A percentile compares a stretch with the other conserved stretches of the same genome.
These are phyloP conservation scores for Phyllosticta citriasiana DNA, from an alignment of 2,329 filamentous ascomycete genomes.

Conservation along the genomic window DNA sequence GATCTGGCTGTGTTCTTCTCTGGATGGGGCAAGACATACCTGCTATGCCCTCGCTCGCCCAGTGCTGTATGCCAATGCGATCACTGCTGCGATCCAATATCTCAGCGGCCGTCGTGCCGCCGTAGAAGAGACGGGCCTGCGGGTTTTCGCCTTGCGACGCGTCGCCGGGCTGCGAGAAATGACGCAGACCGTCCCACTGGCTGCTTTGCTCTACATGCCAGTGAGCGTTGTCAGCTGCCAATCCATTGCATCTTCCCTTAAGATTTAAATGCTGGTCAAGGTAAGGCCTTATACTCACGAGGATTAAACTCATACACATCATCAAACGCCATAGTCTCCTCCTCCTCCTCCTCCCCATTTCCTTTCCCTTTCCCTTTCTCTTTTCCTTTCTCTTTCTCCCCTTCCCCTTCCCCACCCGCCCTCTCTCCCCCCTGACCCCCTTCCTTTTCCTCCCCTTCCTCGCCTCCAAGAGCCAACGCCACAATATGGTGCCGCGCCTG, in stretches of 20 bases:
- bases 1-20: too few relatives aligned
- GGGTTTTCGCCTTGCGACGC: conserved; percentile 14
- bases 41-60: conserved; percentile 6
- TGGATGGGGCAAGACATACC: too few relatives aligned
- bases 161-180: conserved; percentile 24
- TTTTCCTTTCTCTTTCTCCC: too few relatives aligned
- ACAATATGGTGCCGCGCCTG: conserved; percentile 43
- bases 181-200: conserved; percentile 28
- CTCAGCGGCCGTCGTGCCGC: conserved; percentile 15
- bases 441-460: too few relatives aligned
- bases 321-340: conserved; percentile 27
- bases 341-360: too few relatives aligned
- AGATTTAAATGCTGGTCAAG: conserved; percentile 9
- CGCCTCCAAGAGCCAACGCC: conserved; percentile 33
- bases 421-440: too few relatives aligned
- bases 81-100: conserved; percentile 14
- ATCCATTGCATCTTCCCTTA: too few relatives aligned
- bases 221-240: background rate
- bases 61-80: conserved; percentile 10
- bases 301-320: conserved; percentile 17
- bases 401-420: too few relatives aligned
- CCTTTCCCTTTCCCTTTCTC: background rate
- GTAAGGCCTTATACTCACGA: conserved; percentile 4
- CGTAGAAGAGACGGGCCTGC: conserved; percentile 15
- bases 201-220: conserved; percentile 18